Base-by-base conservation (phyloP, 202 grass and related monocot species). In the Schoenoplectus tabernaemontani region DNA sequence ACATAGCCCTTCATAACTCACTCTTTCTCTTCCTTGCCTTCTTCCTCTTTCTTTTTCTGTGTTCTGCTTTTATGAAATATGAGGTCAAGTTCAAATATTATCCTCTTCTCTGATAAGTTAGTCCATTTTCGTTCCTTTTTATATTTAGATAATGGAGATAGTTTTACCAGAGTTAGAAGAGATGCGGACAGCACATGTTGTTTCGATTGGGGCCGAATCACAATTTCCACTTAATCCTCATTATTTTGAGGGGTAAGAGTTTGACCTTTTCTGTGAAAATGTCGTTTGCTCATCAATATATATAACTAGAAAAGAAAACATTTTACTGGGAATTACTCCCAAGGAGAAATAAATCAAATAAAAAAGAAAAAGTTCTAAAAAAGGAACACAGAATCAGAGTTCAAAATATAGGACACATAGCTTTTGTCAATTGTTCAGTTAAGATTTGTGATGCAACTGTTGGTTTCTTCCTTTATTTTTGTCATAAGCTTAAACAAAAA, bases 161-260 rank as follows among this genome's bases (percentile, higher is more conserved):
- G 82, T 88, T 83, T 89, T 98, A 77, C 96, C 96, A 82, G 96
- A 98, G 69, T 85, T 98, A 69, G 91, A 98, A 65, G 96, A 95
- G 83, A 98, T 98, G 96, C 88, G 84, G 59, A 86, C 89, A 63
- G 91, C 96, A 50, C 96, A 98, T 92, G 0, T 98, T 64, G 84
- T 98, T 38, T 95, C 96, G 32, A 98, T 98, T 92, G 96, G 96
- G 53, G 92, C 87, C 79, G 96, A 98, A 80, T 64, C 96, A 82
- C 83, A 95, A 22, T 91, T 81, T 13, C 81, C 87, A 41, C 67
- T 98, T 74, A 94, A 84, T 82, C 75, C 96, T 83, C 78, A 91
- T 89, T 95, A 86, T 85, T 85, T 67, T 84, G 83, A 83, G 47
- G 90, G 96, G 89, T 94, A 88, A 78, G 10, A n/a, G 7, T 47